These are phyloP conservation scores for Hygrocybe coccinea DNA, from an alignment of 768 basidiomycete species.

Conservation along the genomic window DNA sequence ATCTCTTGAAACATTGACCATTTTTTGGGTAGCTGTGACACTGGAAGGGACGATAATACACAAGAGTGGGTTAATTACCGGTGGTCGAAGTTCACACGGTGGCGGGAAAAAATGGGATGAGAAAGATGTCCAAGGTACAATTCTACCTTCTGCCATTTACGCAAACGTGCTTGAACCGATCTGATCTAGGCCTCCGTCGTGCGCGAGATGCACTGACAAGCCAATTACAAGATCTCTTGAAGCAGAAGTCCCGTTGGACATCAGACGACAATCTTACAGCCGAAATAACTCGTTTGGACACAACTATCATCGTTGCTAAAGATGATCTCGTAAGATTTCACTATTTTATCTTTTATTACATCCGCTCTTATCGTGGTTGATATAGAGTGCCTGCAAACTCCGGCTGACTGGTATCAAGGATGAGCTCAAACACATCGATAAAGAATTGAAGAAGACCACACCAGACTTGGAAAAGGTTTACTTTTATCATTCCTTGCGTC, in stretches of 20 bases:
- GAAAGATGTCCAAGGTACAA: slow-evolving; percentile 78
- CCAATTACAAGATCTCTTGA: slow-evolving; percentile 78
- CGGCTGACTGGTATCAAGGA: slow-evolving; percentile 75
- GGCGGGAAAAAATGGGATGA: slow-evolving; percentile 92
- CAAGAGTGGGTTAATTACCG: slow-evolving; percentile 95
- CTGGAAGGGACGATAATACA: slow-evolving; percentile 96
- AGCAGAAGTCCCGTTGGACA: slow-evolving; percentile 78
- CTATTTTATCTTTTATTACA: background rate
- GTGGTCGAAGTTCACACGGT: slow-evolving; percentile 76
- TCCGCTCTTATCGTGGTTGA: slow-evolving; percentile 3
- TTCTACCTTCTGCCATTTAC: background rate
- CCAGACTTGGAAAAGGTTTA: slow-evolving; percentile 71
- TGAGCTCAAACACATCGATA: slow-evolving; percentile 77
- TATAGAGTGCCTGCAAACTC: slow-evolving; percentile 68
- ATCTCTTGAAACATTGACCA: background rate
- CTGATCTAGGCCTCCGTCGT: slow-evolving; percentile 40
- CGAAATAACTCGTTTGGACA: slow-evolving; percentile 76
- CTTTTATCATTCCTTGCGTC: background rate
- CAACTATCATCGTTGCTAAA: slow-evolving; percentile 62
- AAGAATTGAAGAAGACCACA: slow-evolving; percentile 57
- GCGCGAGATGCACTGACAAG: slow-evolving; percentile 64
- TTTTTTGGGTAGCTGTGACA: slow-evolving; percentile 67
- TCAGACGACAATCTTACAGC: slow-evolving; percentile 74
- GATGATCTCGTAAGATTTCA: slow-evolving; percentile 70
- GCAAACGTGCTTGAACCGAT: background rate